A percentile compares a stretch with the other conserved stretches of the same genome.
Conservation (phyloP, 768 basidiomycete species). For the Suillus brevipes region DNA sequence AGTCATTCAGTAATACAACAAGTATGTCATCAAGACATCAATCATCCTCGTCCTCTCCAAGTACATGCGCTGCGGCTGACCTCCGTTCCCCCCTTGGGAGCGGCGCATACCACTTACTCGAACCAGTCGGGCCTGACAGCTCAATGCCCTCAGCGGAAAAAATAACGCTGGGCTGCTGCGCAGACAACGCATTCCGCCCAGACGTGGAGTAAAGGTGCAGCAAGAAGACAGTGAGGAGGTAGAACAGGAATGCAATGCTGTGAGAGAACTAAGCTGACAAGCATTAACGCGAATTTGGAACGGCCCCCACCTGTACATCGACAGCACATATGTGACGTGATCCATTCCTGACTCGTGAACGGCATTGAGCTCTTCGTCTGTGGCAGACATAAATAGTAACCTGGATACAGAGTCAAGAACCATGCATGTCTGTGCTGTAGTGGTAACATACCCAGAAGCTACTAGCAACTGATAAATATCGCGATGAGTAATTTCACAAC, state of each 20-base stretch:
- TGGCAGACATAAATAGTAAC: constrained; percentile 88
- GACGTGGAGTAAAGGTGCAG: constrained; percentile 67
- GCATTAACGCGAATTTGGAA: background rate
- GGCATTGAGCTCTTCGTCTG: constrained; percentile 83
- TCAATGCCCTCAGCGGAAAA: constrained; percentile 43
- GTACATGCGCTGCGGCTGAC: constrained; percentile 37
- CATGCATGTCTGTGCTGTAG: background rate
- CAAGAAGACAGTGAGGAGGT: constrained; percentile 69
- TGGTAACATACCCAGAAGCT: constrained; percentile 58
- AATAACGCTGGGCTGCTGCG: constrained; percentile 10
- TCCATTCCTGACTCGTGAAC: constrained; percentile 78
- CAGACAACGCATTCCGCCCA: constrained; percentile 52
- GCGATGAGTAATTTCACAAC: constrained; percentile 9
- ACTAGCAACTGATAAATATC: constrained; percentile 56
- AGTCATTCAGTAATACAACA: background rate
- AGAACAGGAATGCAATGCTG: constrained; percentile 76
- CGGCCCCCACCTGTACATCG: constrained; percentile 69
- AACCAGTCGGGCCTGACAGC: constrained; percentile 32
- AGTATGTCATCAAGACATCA: background rate
- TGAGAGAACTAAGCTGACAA: constrained; percentile 1
- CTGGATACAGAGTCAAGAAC: constrained; percentile 35
- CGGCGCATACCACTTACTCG: constrained; percentile 65
- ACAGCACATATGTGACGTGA: constrained; percentile 86
- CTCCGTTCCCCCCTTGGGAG: constrained; percentile 45
- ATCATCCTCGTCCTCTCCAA: constrained; percentile 53